Percentiles rank a stretch among this genome's conserved stretches.
phyloP scores from a whole-genome alignment of 306 rosid species.

The Rosa rugosa region DNA sequence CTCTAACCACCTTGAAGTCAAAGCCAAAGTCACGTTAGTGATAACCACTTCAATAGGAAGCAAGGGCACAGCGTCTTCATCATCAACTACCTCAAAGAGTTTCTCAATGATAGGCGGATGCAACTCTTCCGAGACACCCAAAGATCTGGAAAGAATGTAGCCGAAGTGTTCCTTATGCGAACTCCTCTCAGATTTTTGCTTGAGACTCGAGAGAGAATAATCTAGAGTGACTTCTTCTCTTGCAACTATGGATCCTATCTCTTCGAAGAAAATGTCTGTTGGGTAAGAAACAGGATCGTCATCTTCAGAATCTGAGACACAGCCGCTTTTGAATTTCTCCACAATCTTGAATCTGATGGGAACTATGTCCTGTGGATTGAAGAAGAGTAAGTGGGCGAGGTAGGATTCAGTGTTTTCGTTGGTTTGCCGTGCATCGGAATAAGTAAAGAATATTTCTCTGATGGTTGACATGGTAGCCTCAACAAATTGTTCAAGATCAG shows the following conservation, averaged over 20 bases:
- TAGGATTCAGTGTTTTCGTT: neutral
- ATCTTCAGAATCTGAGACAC: neutral
- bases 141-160: neutral
- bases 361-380: neutral
- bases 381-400: neutral
- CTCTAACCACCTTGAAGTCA: slow-evolving; percentile 9
- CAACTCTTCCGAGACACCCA: neutral
- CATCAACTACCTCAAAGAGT: slow-evolving; percentile 4
- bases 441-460: neutral
- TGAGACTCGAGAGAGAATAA: slow-evolving; percentile 4
- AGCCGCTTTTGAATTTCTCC: neutral
- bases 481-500: neutral
- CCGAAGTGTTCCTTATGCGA: neutral
- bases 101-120: neutral
- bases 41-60: neutral
- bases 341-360: slow-evolving; percentile 7
- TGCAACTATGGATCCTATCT: neutral
- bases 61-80: neutral
- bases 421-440: neutral
- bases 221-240: neutral
- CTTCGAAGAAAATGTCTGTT: neutral
- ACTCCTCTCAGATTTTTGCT: slow-evolving; percentile 2
- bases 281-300: neutral
- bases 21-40: neutral
- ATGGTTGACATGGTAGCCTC: slow-evolving; percentile 11